These are phyloP conservation scores for Eimeria tenella DNA, from an alignment of 169 alveolate species.

Conservation along the genomic window DNA sequence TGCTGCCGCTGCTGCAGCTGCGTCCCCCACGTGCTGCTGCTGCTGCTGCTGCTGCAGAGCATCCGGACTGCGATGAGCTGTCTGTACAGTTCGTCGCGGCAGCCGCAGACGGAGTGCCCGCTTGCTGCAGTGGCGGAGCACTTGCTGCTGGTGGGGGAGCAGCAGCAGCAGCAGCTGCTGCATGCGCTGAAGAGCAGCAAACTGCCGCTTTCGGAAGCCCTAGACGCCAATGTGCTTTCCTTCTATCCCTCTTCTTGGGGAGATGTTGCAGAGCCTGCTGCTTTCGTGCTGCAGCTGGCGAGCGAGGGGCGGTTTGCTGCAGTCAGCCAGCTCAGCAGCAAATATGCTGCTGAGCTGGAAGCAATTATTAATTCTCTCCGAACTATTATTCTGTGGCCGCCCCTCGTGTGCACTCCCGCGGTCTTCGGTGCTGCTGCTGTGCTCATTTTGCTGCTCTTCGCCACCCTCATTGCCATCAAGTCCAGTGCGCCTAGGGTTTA, in stretches of 20 bases:
- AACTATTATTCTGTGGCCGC: background rate
- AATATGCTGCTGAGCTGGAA: constrained; percentile 31
- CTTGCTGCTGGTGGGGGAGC: background rate
- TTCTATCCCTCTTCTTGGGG: constrained; percentile 52
- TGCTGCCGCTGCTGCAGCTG: too few species aligned
- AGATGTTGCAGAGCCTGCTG: constrained; percentile 7
- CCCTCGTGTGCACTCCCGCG: background rate
- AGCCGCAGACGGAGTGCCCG: background rate
- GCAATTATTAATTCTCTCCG: constrained; percentile 12
- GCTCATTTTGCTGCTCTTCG: background rate
- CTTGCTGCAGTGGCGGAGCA: background rate
- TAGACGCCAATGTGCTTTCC: constrained; percentile 24
- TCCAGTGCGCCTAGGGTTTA: constrained; percentile 3
- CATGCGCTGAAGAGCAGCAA: constrained; percentile 11
- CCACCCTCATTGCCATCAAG: background rate
- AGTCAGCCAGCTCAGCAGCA: background rate
- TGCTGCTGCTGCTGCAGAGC: background rate
- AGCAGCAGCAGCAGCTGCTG: constrained; percentile 21
- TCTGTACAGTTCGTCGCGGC: background rate
- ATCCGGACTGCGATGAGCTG: constrained; percentile 53
- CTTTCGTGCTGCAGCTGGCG: background rate
- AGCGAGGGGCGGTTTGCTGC: constrained; percentile 42
- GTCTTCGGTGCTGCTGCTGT: background rate
- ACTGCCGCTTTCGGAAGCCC: constrained; percentile 33
- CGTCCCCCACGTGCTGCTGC: too few species aligned